phyloP scores from a whole-genome alignment of 2,329 filamentous ascomycete species.

The Pseudocercospora cruenta region DNA sequence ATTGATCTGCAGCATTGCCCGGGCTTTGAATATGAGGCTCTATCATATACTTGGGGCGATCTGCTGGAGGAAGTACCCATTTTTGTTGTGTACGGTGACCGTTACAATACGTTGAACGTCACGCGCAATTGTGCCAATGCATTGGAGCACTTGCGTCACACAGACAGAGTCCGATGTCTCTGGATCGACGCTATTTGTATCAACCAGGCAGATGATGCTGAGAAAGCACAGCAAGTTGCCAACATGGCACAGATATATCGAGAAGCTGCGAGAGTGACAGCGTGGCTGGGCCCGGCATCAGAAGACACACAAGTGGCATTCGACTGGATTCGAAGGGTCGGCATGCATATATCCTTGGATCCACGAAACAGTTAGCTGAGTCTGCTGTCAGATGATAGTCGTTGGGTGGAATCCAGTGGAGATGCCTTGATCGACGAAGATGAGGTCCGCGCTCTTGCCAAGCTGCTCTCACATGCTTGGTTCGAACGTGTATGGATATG shows the following conservation, averaged over 20 bases:
- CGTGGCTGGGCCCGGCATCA: conserved; percentile 1
- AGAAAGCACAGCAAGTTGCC: conserved; percentile 16
- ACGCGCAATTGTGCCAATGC: neutral
- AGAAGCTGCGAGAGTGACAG: neutral
- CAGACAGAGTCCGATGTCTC: neutral
- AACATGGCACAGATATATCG: conserved; percentile 14
- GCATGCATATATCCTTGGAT: neutral
- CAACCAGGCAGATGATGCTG: conserved; percentile 12
- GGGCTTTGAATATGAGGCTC: neutral
- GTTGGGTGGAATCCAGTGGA: neutral
- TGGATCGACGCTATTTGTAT: neutral
- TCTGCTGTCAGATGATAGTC: neutral
- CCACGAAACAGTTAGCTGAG: neutral
- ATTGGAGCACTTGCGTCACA: neutral
- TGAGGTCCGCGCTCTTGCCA: neutral
- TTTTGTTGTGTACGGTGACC: neutral
- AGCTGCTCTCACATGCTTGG: neutral
- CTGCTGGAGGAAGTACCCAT: too few relatives aligned
- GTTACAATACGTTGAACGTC: neutral
- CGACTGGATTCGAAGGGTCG: neutral
- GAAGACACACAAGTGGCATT: neutral
- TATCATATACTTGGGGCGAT: neutral
- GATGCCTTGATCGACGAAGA: neutral
- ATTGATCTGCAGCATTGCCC: neutral
- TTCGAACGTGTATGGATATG: neutral